Base-by-base conservation (phyloP, 305 asterid species). In the Caryopteris hybrid region DNA sequence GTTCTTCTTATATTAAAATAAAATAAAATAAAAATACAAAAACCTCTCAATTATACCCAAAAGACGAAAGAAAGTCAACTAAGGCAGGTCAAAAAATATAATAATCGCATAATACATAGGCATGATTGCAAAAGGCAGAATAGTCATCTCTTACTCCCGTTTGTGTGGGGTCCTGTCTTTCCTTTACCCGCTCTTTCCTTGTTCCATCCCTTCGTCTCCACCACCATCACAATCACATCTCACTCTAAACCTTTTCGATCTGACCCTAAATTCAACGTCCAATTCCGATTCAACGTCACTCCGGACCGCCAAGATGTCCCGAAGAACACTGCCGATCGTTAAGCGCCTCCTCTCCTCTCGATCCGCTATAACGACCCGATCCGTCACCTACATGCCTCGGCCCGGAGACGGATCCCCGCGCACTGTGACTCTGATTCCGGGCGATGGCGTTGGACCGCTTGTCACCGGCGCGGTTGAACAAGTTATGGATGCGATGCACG, bases 391-490 rank as follows among this genome's bases (percentile, higher is more conserved):
- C 78, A 85, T 82, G 97, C 96, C 94, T 66, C 87, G 96, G 5
- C 98, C 98, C 36, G 96, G 97, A 0, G 98, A 92, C 33, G 98
- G 96, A 7, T 59, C 90, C 2, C 97, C 97, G 2, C 85, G 96
- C 3, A 66, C 92, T 16, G 96, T 93, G 10, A 90, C 97, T 3
- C 84, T 93, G 33, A 90, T 93, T 16, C 94, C 97, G 9, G 97
- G 97, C 0, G 97, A 93, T 45, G 99, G 97, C 14, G 84, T 93
- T 3, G 99, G 99, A 1, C 96, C 99, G n/a, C 86, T 90, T 22
- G 99, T 88, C 3, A 93, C 96, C 13, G 92, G 95, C 53, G 93
- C 97, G 11, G 99, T 90, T 34, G 99, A 88, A 80, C 95, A 90
- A 81, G 90, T 90, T 11, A 88, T 93, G 94, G 88, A 88, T 52